Evolutionary conservation across 495 filamentous ascomycete genomes (phyloP).

Genomic region (Saxophila tyrrhenica): DNA sequence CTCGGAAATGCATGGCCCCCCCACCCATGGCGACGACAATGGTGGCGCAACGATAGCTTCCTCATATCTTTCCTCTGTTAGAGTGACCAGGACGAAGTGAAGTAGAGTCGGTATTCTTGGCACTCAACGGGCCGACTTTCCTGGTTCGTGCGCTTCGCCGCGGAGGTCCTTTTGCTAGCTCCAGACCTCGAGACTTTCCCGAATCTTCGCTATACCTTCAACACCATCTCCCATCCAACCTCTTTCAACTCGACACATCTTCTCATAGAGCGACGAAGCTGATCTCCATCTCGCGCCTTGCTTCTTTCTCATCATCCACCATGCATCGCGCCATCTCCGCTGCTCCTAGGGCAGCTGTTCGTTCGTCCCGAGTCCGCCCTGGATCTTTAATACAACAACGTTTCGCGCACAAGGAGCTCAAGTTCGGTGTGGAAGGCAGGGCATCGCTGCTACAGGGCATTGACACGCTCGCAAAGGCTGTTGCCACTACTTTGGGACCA

Average conservation of each 20-base stretch:
- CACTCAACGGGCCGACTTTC: too few species aligned
- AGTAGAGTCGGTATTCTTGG: too few species aligned
- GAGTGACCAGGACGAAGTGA: too few species aligned
- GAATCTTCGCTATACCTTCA: neutral
- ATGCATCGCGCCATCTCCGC: constrained; percentile 19
- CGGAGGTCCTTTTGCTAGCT: too few species aligned
- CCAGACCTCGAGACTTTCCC: neutral
- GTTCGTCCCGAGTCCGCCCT: constrained; percentile 7
- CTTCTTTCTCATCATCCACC: neutral
- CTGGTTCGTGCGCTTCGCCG: too few species aligned
- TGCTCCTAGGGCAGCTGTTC: constrained; percentile 13
- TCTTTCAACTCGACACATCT: neutral
- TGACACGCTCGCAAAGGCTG: constrained; percentile 91
- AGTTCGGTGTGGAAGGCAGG: constrained; percentile 93
- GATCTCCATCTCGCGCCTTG: neutral
- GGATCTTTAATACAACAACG: constrained; percentile 49
- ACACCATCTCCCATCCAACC: neutral
- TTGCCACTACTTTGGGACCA: constrained; percentile 90
- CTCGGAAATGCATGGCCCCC: too few species aligned
- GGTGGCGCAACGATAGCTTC: too few species aligned
- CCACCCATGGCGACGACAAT: too few species aligned
- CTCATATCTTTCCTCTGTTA: too few species aligned
- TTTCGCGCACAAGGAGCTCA: constrained; percentile 96
- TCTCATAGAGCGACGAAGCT: neutral
- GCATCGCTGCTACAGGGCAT: constrained; percentile 84